phyloP scores from a whole-genome alignment of 495 filamentous ascomycete species.

The Tetracladium marchalianum region DNA sequence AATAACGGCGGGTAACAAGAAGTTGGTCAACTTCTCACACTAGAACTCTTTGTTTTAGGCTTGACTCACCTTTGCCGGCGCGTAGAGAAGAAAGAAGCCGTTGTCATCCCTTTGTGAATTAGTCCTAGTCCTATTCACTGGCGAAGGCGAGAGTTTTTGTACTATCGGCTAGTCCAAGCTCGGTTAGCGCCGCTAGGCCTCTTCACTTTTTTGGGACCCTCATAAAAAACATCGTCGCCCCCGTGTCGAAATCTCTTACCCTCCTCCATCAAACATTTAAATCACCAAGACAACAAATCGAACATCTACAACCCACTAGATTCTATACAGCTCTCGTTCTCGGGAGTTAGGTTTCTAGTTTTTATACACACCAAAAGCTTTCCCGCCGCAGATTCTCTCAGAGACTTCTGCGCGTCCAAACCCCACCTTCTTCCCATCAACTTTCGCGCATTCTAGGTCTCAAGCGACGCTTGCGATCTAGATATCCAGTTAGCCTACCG shows the following conservation, averaged over 20 bases:
- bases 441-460: conserved; percentile 39
- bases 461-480: conserved; percentile 66
- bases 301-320: conserved; percentile 13
- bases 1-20: too few species aligned
- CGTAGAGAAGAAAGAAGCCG: too few species aligned
- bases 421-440: conserved; percentile 33
- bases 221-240: too few species aligned
- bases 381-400: conserved; percentile 13
- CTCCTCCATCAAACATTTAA: conserved; percentile 22
- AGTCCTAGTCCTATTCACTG: too few species aligned
- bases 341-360: conserved; percentile 36
- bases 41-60: too few species aligned
- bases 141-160: too few species aligned
- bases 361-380: conserved; percentile 12
- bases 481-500: conserved; percentile 38
- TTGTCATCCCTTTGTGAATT: too few species aligned
- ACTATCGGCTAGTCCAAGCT: too few species aligned
- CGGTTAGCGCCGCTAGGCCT: too few species aligned
- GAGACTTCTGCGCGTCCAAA: conserved; percentile 21
- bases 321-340: conserved; percentile 20
- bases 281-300: conserved; percentile 5
- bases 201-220: too few species aligned
- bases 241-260: neutral
- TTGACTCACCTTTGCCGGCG: too few species aligned
- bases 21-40: too few species aligned